Percentiles rank a stretch among this genome's conserved stretches.
Conservation (phyloP, 1,284 basidiomycete species). For the Ustilago vetiveriae region DNA sequence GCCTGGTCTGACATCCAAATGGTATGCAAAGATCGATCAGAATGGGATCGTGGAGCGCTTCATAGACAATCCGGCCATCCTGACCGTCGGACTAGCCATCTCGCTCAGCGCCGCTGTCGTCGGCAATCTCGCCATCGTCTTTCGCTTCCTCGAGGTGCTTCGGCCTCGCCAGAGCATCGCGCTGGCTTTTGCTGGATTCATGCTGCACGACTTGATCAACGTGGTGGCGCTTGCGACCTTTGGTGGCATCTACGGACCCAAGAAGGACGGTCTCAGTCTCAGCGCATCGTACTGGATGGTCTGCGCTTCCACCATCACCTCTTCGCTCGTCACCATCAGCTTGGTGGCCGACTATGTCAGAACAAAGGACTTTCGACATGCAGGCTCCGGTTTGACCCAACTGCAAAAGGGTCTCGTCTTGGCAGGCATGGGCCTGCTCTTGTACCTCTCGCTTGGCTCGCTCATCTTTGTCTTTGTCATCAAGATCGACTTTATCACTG, state of each 20-base stretch:
- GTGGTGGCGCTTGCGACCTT: constrained; percentile 75
- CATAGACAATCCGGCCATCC: constrained; percentile 69
- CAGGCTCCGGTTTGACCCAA: constrained; percentile 77
- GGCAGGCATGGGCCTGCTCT: constrained; percentile 72
- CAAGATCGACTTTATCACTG: constrained; percentile 70
- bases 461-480: constrained; percentile 52
- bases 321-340: constrained; percentile 76
- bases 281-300: constrained; percentile 78
- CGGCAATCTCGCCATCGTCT: constrained; percentile 77
- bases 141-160: constrained; percentile 74
- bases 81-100: constrained; percentile 74
- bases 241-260: constrained; percentile 73
- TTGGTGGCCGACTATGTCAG: constrained; percentile 73
- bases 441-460: constrained; percentile 74
- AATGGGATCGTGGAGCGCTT: constrained; percentile 41
- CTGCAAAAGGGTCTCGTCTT: constrained; percentile 81
- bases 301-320: constrained; percentile 78
- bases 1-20: constrained; percentile 49
- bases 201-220: constrained; percentile 75
- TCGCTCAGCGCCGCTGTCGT: constrained; percentile 77
- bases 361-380: constrained; percentile 75
- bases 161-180: constrained; percentile 72
- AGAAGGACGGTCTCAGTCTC: constrained; percentile 72
- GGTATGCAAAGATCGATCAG: constrained; percentile 50
- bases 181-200: constrained; percentile 74